phyloP scores from a whole-genome alignment of 768 basidiomycete species.

The Lactarius sp. region DNA sequence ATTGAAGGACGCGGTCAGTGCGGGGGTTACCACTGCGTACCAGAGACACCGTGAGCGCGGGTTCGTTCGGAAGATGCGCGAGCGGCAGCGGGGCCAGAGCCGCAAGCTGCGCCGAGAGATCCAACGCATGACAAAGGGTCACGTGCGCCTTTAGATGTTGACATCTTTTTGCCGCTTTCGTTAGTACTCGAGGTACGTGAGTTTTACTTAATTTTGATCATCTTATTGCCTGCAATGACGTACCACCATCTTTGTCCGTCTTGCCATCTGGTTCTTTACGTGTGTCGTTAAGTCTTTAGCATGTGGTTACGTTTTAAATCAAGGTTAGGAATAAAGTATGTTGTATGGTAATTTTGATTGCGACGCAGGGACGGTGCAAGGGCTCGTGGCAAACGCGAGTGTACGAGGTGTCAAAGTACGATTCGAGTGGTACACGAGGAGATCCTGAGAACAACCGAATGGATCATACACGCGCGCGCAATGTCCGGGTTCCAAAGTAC shows the following conservation, averaged over 20 bases:
- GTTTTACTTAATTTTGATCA: slow-evolving; percentile 12
- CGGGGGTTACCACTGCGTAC: slow-evolving; percentile 11
- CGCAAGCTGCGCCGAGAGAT: slow-evolving; percentile 15
- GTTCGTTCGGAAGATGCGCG: slow-evolving; percentile 19
- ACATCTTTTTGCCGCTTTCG: neutral
- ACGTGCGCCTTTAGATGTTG: slow-evolving; percentile 14
- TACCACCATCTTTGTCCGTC: neutral
- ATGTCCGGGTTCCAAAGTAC: too few species aligned
- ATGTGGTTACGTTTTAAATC: slow-evolving; percentile 12
- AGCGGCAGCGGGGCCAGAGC: slow-evolving; percentile 20
- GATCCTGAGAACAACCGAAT: too few species aligned
- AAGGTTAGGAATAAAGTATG: slow-evolving; percentile 20
- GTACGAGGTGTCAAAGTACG: too few species aligned
- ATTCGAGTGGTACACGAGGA: too few species aligned
- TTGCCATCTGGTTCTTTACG: slow-evolving; percentile 5
- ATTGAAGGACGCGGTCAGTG: slow-evolving; percentile 25
- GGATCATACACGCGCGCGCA: too few species aligned
- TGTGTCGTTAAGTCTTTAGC: slow-evolving; percentile 4
- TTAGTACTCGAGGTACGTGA: slow-evolving; percentile 16
- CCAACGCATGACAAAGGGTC: slow-evolving; percentile 14
- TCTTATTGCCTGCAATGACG: slow-evolving; percentile 6
- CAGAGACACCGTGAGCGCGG: slow-evolving; percentile 5
- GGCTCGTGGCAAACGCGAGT: neutral
- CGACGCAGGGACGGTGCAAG: neutral
- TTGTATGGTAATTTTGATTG: slow-evolving; percentile 4